Base-by-base conservation (phyloP, 371 early-diverging fungal genomes). In the Sporodiniella umbellata region DNA sequence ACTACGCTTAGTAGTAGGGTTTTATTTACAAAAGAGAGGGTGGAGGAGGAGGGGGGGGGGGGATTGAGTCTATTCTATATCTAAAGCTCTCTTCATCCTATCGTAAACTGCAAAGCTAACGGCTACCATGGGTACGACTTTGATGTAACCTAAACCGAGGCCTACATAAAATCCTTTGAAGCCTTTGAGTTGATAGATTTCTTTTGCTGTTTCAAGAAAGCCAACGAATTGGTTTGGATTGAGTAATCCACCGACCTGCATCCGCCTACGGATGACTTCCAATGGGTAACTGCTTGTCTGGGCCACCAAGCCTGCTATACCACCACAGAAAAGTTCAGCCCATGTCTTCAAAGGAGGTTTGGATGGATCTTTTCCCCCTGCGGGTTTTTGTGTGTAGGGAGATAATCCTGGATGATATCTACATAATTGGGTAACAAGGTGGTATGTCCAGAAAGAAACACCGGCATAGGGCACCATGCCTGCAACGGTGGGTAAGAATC, bases 391-490 rank as follows among this genome's bases (percentile, higher is more conserved):
- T 22, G 70, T 65, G 30, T 67, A 70, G 8, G 66, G 48, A 8
- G 70, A 48, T 1, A 51, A 51, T 1, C 64, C 28, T 10, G 80
- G 71, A 35, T 80, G 53, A 21, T 64, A 75, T 14, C 86, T 78
- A 25, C 72, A 81, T 37, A 83, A 54, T 19, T 83, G 60, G 3
- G 82, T 84, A 26, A 87, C 53, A 19, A 68, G 53, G 51, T 89
- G 83, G 54, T 93, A 86, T 4, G 85, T 85, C 58, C 83, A 83
- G 62, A 94, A 93, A 2, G 93, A 87, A 3, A 91, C 92, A 14
- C 98, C 98, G 7, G 95, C 97, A 55, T 98, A 98, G 3, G 98
- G 98, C 3, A 97, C 72, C 79, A 97, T 96, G 10, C 98, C 98
- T 53, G 83, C 79, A n/a, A 96, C 66, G 0, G 97, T 86, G 2